Base-by-base conservation (phyloP, 192 early-diverging fungal species). In the Linnemannia schmuckeri region DNA sequence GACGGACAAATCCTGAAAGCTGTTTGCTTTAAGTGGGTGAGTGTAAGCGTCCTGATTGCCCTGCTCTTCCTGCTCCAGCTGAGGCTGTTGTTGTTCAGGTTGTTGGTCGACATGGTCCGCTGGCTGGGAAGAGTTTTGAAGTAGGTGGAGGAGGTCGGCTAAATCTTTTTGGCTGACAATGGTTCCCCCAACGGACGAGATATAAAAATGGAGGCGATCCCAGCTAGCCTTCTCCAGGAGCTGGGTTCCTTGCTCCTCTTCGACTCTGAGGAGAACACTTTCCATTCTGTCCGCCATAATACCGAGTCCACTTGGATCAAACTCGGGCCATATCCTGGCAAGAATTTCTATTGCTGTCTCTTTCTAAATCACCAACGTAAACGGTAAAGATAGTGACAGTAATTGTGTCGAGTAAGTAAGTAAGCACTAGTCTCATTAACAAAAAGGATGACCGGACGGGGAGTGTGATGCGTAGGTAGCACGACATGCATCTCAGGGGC, bases 321-420 rank as follows among this genome's bases (percentile, higher is more conserved):
- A 86, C 72, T 86, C 84, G 17, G 84, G 84, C 84, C 84, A 86
- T 73, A 86, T 81, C 63, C 75, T 80, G 30, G 74, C 75, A n/a
- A 86, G 49, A 18, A 77, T 81, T 2, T 81, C 75, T 35, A 71
- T 74, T 10, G 84, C 54, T 0, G 83, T 40, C 47, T 85, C 76
- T 15, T 61, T 72, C 37, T 30, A 52, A 22, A 52, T 35, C 13
- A 57, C n/a, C 55, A 57, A 27, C 8, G 44, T 37, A 71, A 46
- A 38, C 41, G 54, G 37, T 24, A 52, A 13, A 22, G 79, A 40
- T 8, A 15, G 40, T 17, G 49, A 52, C 49, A 52, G 20, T 52
- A 22, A 22, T 52, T 52, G 49, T 20, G 20, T 22, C 49, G 3
- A 52, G 49, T 52, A 52, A 52, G 49, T 52, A 18, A 49, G 47